Evolutionary conservation across 768 basidiomycete species (phyloP), one percentile per base, ranked within the genome.

Genomic region (Hirschioporus abietinus): DNA sequence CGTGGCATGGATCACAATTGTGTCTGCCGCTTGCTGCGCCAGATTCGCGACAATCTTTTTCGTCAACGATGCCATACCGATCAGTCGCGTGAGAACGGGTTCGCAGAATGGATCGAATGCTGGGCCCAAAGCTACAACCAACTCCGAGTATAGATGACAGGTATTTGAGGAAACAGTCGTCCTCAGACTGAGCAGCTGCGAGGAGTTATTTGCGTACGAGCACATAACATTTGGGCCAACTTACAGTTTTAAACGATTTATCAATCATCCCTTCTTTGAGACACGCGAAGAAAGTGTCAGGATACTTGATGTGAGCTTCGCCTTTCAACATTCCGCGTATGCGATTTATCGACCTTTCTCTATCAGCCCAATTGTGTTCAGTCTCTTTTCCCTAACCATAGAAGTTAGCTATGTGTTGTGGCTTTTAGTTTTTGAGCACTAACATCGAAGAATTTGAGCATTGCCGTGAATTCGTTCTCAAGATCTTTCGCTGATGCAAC

Each of bases 261-360:
- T 93, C 91, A 60, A 94, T 84, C 73, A 92, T 92, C 10, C 86
- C 86, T 60, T 87, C 85, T 75, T 91, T 94, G 63, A 98, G 78
- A 52, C 86, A 86, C 25, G 81, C 79, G 18, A 95, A 73, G 74
- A 99, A 98, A 1, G 83, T 78, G 1, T 95, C 93, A 5, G 81
- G 75, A 74, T 88, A 95, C 66, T 91, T 85, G 35, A 80, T 75
- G 74, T 92, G 88, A 1, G 91, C 90, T 52, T 92, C 92, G 27
- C 94, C 94, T 73, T 88, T 90, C 66, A 98, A 78, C 92, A 97
- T 94, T 20, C 95, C 92, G 59, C 95, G 86, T 8, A 98, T 90
- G 20, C 87, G 84, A 58, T 86, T 81, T 68, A 96, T 82, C 10
- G 90, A 83, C 70, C 83, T 84, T 68, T 99, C 96, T 67, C 96